Evolutionary conservation across 768 basidiomycete species (phyloP).

Genomic region (Phlebiopsis gigantea): DNA sequence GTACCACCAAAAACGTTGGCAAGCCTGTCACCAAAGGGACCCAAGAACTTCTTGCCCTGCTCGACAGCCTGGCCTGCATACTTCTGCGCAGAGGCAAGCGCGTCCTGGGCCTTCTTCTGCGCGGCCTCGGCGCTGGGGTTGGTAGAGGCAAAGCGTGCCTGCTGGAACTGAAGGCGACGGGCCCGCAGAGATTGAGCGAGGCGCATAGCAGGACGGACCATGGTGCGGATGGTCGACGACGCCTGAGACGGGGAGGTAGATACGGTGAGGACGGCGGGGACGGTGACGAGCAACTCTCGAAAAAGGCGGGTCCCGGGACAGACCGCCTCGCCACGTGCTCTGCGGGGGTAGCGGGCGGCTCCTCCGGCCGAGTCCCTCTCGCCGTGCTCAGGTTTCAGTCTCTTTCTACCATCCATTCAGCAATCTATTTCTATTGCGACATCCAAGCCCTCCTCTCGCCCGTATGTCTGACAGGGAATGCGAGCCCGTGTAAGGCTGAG

Average conservation of each 20-base stretch:
- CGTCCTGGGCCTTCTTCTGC: constrained; percentile 70
- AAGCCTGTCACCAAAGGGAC: constrained; percentile 47
- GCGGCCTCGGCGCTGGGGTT: constrained; percentile 36
- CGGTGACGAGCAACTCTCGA: constrained; percentile 17
- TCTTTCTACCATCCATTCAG: background rate
- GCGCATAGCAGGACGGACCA: constrained; percentile 23
- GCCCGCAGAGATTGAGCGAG: constrained; percentile 21
- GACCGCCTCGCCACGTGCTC: constrained; percentile 10
- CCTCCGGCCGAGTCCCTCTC: background rate
- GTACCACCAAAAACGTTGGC: constrained; percentile 54
- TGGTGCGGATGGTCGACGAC: constrained; percentile 13
- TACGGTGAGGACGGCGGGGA: constrained; percentile 12
- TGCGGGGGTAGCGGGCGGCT: constrained; percentile 10
- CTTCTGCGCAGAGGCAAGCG: constrained; percentile 53
- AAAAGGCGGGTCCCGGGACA: constrained; percentile 11
- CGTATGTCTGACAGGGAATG: too few relatives aligned
- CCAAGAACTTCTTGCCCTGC: constrained; percentile 41
- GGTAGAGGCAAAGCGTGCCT: constrained; percentile 22
- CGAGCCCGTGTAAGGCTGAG: too few relatives aligned
- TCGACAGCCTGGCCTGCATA: constrained; percentile 49
- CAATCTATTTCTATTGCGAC: background rate
- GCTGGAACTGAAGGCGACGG: constrained; percentile 15
- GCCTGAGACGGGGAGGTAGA: constrained; percentile 11
- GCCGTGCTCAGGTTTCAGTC: background rate
- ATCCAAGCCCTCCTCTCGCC: background rate